Conservation (phyloP, 192 early-diverging fungal species). For the Backusella circina region DNA sequence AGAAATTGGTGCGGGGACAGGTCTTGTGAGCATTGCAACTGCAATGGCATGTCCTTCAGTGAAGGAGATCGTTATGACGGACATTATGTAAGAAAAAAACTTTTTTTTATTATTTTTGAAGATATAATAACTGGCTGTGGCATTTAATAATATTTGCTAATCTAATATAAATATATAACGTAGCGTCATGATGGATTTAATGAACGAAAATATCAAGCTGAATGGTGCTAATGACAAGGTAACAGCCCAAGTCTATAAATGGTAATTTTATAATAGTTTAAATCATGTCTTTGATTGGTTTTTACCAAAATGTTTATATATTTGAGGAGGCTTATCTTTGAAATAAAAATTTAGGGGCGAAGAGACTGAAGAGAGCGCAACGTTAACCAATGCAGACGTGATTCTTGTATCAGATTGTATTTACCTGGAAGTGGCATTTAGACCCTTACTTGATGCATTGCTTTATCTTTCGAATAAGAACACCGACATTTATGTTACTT, state of each 20-base stretch:
- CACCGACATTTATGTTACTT: slow-evolving; percentile 37
- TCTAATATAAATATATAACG: background rate
- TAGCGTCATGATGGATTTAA: slow-evolving; percentile 39
- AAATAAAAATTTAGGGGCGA: background rate
- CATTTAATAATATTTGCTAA: too few species aligned
- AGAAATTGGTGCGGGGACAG: slow-evolving; percentile 47
- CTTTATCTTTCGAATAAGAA: slow-evolving; percentile 21
- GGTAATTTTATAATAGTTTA: slow-evolving; percentile 6
- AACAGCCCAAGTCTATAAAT: slow-evolving; percentile 9
- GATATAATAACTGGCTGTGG: too few species aligned
- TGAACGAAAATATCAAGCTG: slow-evolving; percentile 42
- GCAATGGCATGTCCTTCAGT: slow-evolving; percentile 28
- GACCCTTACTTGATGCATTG: slow-evolving; percentile 41
- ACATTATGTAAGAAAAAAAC: slow-evolving; percentile 33
- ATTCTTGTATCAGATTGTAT: slow-evolving; percentile 50
- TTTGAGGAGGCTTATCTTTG: background rate
- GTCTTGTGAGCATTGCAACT: slow-evolving; percentile 43
- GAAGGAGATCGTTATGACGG: slow-evolving; percentile 39
- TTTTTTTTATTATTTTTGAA: background rate
- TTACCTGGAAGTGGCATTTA: slow-evolving; percentile 47
- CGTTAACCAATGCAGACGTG: slow-evolving; percentile 26
- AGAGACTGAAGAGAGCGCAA: background rate
- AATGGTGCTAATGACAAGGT: slow-evolving; percentile 19
- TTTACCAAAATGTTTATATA: too few species aligned
- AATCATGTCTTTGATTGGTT: background rate